phyloP scores from a whole-genome alignment of 768 basidiomycete species.

The Daedalea quercina region DNA sequence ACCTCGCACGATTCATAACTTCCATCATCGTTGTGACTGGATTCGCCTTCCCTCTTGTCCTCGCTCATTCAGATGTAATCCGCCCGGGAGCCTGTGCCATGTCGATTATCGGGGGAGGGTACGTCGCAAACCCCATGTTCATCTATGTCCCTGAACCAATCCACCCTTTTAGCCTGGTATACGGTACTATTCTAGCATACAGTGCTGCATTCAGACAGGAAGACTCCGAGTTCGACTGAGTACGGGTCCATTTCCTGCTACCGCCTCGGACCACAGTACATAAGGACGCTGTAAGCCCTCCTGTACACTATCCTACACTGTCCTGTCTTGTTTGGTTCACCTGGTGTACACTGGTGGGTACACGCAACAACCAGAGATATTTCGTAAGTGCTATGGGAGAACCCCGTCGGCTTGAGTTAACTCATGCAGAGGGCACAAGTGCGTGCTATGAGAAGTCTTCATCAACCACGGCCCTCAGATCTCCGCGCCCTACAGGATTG shows the following conservation, averaged over 20 bases:
- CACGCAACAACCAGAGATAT: not conserved
- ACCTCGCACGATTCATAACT: constrained; percentile 94
- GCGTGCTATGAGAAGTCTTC: not conserved
- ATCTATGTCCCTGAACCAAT: constrained; percentile 1
- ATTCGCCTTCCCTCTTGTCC: constrained; percentile 85
- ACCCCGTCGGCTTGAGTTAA: not conserved
- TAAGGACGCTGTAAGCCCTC: not conserved
- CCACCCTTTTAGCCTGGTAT: constrained; percentile 52
- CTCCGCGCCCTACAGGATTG: constrained; percentile 11
- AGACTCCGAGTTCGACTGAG: constrained; percentile 73
- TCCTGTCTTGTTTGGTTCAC: not conserved
- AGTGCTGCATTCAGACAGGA: constrained; percentile 78
- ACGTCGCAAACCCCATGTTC: constrained; percentile 25
- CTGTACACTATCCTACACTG: constrained; percentile 15
- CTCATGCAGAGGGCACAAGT: not conserved
- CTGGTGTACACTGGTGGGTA: not conserved
- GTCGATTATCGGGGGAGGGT: constrained; percentile 93
- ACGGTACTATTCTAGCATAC: constrained; percentile 87
- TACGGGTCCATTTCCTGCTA: not conserved
- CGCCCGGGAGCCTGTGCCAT: constrained; percentile 79
- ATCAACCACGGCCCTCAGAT: constrained; percentile 4
- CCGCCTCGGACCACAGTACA: not conserved
- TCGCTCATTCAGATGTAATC: constrained; percentile 90
- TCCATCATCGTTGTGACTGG: constrained; percentile 87
- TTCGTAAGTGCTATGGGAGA: not conserved